Percentiles rank a stretch among this genome's conserved stretches.
phyloP scores from a whole-genome alignment of 805 yeast genomes.

The Spathaspora arborariae region DNA sequence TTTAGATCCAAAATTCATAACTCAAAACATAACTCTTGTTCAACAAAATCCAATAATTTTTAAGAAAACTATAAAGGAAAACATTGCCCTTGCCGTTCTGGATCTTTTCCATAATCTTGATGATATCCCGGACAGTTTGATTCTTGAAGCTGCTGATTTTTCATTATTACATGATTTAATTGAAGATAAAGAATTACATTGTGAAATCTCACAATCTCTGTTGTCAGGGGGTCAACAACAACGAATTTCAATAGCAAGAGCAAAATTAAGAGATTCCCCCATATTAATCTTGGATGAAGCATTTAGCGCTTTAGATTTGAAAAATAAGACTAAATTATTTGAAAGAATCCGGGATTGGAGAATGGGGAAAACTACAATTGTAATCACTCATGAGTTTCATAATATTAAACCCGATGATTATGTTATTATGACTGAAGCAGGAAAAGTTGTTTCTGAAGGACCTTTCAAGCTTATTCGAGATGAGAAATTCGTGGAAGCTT shows the following conservation, averaged over 20 bases:
- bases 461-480: constrained; percentile 3
- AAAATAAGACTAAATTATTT: constrained; percentile 44
- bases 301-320: constrained; percentile 71
- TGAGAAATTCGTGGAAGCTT: constrained; percentile 7
- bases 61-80: constrained; percentile 54
- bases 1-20: constrained; percentile 50
- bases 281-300: constrained; percentile 84
- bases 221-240: constrained; percentile 94
- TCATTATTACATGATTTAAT: constrained; percentile 52
- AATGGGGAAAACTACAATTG: constrained; percentile 65
- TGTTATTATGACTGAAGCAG: constrained; percentile 58
- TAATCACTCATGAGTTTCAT: constrained; percentile 73
- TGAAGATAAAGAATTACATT: constrained; percentile 47
- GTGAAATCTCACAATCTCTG: constrained; percentile 40
- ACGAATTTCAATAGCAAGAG: constrained; percentile 80
- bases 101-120: constrained; percentile 15
- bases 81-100: constrained; percentile 52
- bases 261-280: constrained; percentile 67
- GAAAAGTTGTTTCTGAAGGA: constrained; percentile 37
- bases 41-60: constrained; percentile 71
- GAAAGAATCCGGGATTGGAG: constrained; percentile 58
- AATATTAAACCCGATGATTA: constrained; percentile 56
- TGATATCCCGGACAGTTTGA: constrained; percentile 16
- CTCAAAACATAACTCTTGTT: constrained; percentile 63
- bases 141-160: constrained; percentile 45